Evolutionary conservation across 768 basidiomycete species (phyloP), one percentile per base, ranked within the genome.

Genomic region (Steccherinum ochraceum): DNA sequence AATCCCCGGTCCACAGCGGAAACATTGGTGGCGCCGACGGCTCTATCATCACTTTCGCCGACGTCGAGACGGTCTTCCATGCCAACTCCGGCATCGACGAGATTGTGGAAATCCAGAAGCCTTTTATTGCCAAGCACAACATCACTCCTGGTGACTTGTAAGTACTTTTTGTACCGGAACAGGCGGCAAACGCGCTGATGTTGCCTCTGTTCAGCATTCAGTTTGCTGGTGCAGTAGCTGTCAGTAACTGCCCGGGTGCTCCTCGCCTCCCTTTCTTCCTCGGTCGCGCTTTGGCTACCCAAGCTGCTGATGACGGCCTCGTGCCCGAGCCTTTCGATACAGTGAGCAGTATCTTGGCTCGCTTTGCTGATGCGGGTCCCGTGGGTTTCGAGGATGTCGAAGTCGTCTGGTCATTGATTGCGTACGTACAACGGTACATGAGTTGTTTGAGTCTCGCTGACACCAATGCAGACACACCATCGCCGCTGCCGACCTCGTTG

Each of bases 61-160:
- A 68, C 7, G 68, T 70, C 30, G 78, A 78, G 57, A 62, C 69
- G 19, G 51, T 56, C 5, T 79, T 72, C 62, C 58, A 63, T 5
- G 73, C 75, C 3, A 78, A 77, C 56, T 55, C 52, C 23, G 76
- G 76, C 21, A 56, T 61, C 56, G 71, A 74, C 52, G 73, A 70
- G 13, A 60, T 54, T 30, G 56, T 61, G 27, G 24, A 48, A 7
- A 5, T 43, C 40, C 67, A 72, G 47, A 62, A 58, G 23, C 67
- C 68, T 2, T 66, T 76, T 62, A 50, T 71, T 20, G 51, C 52
- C 12, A 64, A 58, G 35, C 63, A 72, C 62, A 65, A 68, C 52
- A 64, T 74, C 44, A 59, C 23, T 13, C 50, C 70, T 30, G 77
- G 73, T 40, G 78, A 79, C 64, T 71, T 79, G 75, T 76, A 53